Percentiles rank a stretch among this genome's conserved stretches.
phyloP scores from a whole-genome alignment of 1,284 basidiomycete genomes.

The Cerrena zonata region DNA sequence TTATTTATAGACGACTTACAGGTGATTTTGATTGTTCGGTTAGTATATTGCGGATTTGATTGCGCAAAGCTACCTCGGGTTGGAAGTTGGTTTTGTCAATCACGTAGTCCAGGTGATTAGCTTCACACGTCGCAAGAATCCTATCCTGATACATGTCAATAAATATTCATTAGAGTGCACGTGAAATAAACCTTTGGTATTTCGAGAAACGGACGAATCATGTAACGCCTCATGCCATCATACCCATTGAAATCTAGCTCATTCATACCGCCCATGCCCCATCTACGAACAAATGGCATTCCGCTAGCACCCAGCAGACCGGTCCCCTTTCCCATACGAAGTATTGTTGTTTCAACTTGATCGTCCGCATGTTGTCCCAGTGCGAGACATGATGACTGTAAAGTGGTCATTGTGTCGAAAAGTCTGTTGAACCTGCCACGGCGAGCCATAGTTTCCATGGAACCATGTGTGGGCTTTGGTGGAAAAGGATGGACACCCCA shows the following conservation, averaged over 20 bases:
- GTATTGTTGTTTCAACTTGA: conserved; percentile 71
- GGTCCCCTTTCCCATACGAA: conserved; percentile 57
- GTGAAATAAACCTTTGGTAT: conserved; percentile 55
- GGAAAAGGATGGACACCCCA: conserved; percentile 56
- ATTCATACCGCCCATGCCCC: conserved; percentile 62
- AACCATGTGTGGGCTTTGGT: conserved; percentile 13
- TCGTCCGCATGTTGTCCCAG: conserved; percentile 75
- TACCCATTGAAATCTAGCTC: conserved; percentile 28
- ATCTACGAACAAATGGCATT: conserved; percentile 59
- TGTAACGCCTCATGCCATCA: conserved; percentile 59
- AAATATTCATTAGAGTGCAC: neutral
- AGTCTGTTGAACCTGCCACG: conserved; percentile 52
- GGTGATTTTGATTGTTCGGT: neutral
- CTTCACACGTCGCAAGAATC: conserved; percentile 67
- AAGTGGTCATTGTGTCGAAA: conserved; percentile 41
- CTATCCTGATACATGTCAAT: conserved; percentile 45
- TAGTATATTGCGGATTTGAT: conserved; percentile 54
- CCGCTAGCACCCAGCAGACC: conserved; percentile 52
- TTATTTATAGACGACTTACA: too few relatives aligned
- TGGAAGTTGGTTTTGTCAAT: conserved; percentile 68
- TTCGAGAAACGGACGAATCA: conserved; percentile 61
- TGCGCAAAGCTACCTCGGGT: conserved; percentile 61
- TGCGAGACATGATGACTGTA: conserved; percentile 41
- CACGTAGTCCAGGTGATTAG: conserved; percentile 52
- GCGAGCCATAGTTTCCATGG: conserved; percentile 40